Evolutionary conservation across 306 rosid genomes (phyloP).

Genomic region (Vigna unguiculata): DNA sequence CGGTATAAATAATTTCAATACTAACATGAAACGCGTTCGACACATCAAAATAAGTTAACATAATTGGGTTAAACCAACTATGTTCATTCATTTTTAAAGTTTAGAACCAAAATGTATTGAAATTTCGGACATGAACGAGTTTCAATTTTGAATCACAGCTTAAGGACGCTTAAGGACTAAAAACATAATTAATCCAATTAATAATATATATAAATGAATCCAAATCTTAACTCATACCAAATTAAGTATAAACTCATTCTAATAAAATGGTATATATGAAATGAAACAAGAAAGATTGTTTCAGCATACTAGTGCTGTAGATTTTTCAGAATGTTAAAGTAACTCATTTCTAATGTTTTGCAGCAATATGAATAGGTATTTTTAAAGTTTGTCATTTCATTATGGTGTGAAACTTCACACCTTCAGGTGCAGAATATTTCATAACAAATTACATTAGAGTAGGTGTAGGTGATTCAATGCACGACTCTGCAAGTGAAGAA

Average conservation of each 20-base stretch:
- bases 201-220: too few species aligned
- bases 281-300: not conserved
- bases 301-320: not conserved
- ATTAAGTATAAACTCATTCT: not conserved
- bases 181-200: too few species aligned
- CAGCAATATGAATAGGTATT: not conserved
- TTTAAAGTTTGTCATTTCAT: slow-evolving; percentile 14
- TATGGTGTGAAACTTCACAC: slow-evolving; percentile 6
- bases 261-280: not conserved
- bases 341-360: not conserved
- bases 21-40: too few species aligned
- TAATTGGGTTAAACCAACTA: too few species aligned
- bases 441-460: slow-evolving; percentile 27
- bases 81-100: too few species aligned
- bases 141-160: too few species aligned
- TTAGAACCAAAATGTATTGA: too few species aligned
- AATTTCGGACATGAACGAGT: too few species aligned
- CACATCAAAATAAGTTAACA: too few species aligned
- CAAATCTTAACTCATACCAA: too few species aligned
- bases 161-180: too few species aligned
- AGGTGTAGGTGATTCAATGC: not conserved
- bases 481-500: slow-evolving; percentile 18
- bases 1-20: too few species aligned
- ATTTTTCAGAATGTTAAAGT: not conserved
- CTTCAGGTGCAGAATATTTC: slow-evolving; percentile 11